Conservation (phyloP, 75 land plant species). For the Cupressus sempervirens region DNA sequence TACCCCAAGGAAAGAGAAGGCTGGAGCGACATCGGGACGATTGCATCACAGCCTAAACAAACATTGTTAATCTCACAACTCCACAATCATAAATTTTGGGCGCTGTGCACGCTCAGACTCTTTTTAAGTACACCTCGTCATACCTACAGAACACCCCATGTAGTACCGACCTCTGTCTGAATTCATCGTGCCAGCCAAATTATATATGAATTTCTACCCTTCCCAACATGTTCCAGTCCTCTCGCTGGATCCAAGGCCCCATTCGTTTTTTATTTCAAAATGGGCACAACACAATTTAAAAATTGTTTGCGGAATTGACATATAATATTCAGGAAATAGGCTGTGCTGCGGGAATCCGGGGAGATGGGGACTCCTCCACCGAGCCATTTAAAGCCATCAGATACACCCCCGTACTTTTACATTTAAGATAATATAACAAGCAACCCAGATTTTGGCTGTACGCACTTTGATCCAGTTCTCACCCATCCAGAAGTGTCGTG, state of each 20-base stretch:
- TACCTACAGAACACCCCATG: no score
- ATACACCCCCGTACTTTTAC: background rate
- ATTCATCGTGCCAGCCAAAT: background rate
- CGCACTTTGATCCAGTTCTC: no score
- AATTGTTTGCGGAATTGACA: background rate
- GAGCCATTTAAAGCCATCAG: background rate
- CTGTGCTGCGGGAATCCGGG: background rate
- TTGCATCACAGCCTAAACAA: constrained; percentile 7
- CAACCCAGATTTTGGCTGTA: no score
- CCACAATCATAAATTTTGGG: background rate
- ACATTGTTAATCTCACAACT: background rate
- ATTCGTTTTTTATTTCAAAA: background rate
- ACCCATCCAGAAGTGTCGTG: no score
- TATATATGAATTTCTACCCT: no score
- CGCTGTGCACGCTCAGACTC: background rate
- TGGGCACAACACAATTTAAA: background rate
- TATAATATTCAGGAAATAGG: background rate
- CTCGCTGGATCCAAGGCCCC: background rate
- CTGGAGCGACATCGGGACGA: constrained; percentile 6
- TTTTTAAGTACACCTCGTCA: background rate
- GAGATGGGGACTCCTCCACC: background rate
- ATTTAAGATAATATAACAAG: background rate
- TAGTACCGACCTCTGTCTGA: no score
- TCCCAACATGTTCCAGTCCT: background rate
- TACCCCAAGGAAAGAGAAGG: constrained; percentile 6